Evolutionary conservation across 164 flowering plant genomes (phyloP), one percentile per base, ranked within the genome.

Genomic region (Macadamia tetraphylla): DNA sequence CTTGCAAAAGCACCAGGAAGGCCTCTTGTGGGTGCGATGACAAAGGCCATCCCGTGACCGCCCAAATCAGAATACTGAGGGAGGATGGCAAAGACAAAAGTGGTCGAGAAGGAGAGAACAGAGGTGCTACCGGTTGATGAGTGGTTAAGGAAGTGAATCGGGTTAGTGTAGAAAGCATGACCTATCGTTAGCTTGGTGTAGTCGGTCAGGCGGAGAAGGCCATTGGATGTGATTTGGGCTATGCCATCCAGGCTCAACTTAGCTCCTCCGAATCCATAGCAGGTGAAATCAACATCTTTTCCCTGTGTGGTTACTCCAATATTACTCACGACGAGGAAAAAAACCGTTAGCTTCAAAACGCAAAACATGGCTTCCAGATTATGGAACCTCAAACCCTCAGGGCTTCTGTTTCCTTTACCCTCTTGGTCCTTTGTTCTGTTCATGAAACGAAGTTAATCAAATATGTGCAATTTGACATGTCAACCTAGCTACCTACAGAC

Each of bases 61-160:
- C 62, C 29, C 1, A 65, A 5, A 18, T n/a, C 17, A 6, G 49
- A 62, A 9, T 58, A 3, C 1, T 58, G 46, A 15, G 66, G 18
- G 53, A 64, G 55, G 2, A 80, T 70, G 6, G 73, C 77, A 42
- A 80, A 77, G 42, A 75, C 73, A 30, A 80, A 77, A 31, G 70
- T 44, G 31, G 83, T 75, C 12, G 81, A 77, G 69, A 75, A 80
- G 3, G 80, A 72, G 55, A 66, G 44, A 43, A 49, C 35, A 15
- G n/a, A 9, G 46, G 53, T 59, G 15, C 53, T 65, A 8, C 17
- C 60, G 31, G 0, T 73, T 4, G 13, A 4, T 5, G 17, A 17
- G 18, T 2, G 58, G 68, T 74, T 68, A 51, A 57, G 71, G 75
- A 78, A 71, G 15, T 8, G 53, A 14, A 49, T 49, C 15, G 18